Evolutionary conservation across 768 basidiomycete genomes (phyloP), one percentile per base, ranked within the genome.

Genomic region (Leccinum arenicola): DNA sequence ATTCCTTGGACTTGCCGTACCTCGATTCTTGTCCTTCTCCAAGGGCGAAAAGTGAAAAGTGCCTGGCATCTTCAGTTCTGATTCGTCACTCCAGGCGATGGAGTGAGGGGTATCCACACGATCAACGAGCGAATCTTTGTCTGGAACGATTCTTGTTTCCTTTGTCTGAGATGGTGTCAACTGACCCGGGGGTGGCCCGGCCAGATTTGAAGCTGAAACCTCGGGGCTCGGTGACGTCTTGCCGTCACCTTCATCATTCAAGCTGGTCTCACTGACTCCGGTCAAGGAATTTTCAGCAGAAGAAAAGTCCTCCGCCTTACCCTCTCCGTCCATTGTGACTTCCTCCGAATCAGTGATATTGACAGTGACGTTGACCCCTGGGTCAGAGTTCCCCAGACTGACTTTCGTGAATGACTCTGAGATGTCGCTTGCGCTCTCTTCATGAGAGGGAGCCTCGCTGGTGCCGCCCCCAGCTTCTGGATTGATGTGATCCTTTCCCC

Each of bases 31-130:
- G 25, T 58, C 58, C 56, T 45, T 50, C 43, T 64, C 63, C 15
- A 7, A 48, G 36, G 50, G 49, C 27, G 68, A 58, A 7, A 70
- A 43, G 58, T 78, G 74, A 61, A 84, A 84, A 31, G 81, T 80
- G 10, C 85, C 84, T 2, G 84, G 85, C 71, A 86, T 84, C 55
- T 53, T 66, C 56, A 75, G 61, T 36, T 76, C 74, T 21, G 69
- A 57, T 27, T 76, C 74, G 27, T 73, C 67, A 40, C 74, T 69
- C 36, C 29, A 31, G 21, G 52, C 59, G 2, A 47, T 49, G 25
- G 57, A 57, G 10, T 33, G 60, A 45, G 56, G 19, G 2, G 57
- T 51, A n/a, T 51, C 64, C 47, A 36, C 55, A n/a, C 15, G 56
- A 21, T 48, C 53, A n/a, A 33, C 54, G n/a, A 21, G 3, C 25